These are phyloP conservation scores for Linaria vulgaris DNA, from an alignment of 257 asterid genomes.

Conservation along the genomic window DNA sequence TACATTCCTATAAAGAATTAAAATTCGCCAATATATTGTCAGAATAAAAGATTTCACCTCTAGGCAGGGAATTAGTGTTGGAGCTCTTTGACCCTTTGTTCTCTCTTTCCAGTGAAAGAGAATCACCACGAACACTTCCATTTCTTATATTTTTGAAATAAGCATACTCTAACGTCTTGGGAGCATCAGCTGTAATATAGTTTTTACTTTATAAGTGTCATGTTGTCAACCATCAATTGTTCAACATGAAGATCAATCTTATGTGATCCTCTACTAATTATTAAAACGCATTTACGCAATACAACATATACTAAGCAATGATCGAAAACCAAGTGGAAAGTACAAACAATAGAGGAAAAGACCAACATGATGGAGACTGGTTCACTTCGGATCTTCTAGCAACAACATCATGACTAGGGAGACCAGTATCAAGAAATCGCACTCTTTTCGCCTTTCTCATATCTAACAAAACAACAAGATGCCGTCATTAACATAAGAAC, in stretches of 20 bases:
- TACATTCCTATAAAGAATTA: conserved; percentile 8
- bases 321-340: conserved; percentile 21
- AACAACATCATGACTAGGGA: conserved; percentile 34
- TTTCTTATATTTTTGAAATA: conserved; percentile 65
- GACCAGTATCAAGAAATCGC: conserved; percentile 36
- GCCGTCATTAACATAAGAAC: conserved; percentile 6
- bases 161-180: conserved; percentile 84
- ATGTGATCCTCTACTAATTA: no score
- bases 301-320: conserved; percentile 11
- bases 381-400: conserved; percentile 30
- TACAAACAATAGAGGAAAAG: conserved; percentile 21
- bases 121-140: conserved; percentile 28
- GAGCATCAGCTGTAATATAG: conserved; percentile 50
- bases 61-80: conserved; percentile 20
- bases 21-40: neutral
- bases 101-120: conserved; percentile 30
- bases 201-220: neutral
- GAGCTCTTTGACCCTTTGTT: conserved; percentile 27
- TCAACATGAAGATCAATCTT: no score
- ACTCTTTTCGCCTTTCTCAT: conserved; percentile 50
- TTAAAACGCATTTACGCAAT: neutral
- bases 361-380: conserved; percentile 39
- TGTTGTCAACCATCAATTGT: neutral
- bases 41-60: conserved; percentile 38
- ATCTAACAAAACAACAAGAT: conserved; percentile 34